Conservation (phyloP, 805 yeast genomes). For the Candida anglica region DNA sequence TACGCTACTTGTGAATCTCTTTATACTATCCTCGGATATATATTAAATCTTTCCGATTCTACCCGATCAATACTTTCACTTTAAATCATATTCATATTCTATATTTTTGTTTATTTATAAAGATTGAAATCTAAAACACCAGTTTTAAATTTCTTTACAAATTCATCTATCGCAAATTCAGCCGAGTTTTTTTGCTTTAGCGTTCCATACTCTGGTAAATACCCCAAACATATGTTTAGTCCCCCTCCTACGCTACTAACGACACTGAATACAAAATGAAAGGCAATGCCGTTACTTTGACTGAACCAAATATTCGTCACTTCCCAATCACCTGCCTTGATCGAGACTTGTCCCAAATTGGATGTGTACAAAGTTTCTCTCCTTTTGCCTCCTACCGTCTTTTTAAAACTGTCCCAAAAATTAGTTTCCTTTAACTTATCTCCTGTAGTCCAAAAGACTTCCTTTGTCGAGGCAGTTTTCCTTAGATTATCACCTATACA, state of each 20-base stretch:
- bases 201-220: constrained; percentile 7
- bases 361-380: constrained; percentile 14
- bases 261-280: constrained; percentile 10
- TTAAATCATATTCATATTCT: too few species aligned
- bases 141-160: constrained; percentile 1
- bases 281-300: constrained; percentile 12
- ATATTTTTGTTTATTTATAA: background rate
- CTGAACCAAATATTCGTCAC: constrained; percentile 14
- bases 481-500: background rate
- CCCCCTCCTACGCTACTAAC: constrained; percentile 13
- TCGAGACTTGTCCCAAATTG: constrained; percentile 13
- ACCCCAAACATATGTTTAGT: constrained; percentile 11
- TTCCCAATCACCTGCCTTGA: constrained; percentile 7
- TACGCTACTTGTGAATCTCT: too few species aligned
- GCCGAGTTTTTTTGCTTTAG: background rate
- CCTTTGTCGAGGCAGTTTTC: background rate
- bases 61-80: too few species aligned
- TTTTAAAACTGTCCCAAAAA: constrained; percentile 7
- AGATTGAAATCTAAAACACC: background rate
- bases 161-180: background rate
- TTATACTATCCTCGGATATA: too few species aligned
- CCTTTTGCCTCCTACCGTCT: constrained; percentile 7
- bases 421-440: constrained; percentile 8
- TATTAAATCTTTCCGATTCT: too few species aligned
- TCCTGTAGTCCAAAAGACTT: constrained; percentile 2